Base-by-base conservation (phyloP, 371 early-diverging fungal species). In the Mucor plumbeus region DNA sequence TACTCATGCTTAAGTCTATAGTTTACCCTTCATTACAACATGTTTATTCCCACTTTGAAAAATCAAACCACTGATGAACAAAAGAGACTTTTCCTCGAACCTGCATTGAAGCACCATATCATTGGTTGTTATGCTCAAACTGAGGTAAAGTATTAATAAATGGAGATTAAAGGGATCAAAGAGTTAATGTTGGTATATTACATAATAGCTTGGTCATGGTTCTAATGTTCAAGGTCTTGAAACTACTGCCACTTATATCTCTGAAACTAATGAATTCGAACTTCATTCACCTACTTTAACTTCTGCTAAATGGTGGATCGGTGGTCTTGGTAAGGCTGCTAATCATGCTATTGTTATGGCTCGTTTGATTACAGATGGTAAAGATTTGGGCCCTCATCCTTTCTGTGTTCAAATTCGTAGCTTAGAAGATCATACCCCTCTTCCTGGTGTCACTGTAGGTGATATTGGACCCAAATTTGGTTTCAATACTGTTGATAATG, bases 401-500 rank as follows among this genome's bases (percentile, higher is more conserved):
- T 93, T 97, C 74, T 81, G 96, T 41, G 93, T 95, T 35, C 97
- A 89, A 21, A 83, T 96, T 36, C 93, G 97, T 44, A 88, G 88
- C 39, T 76, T 87, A 7, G 82, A 86, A 61, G 90, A 90, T 56
- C 95, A 95, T 72, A 81, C 76, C 14, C 87, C 88, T 50, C 70
- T 94, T 59, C 85, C 89, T 5, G 96, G 96, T 19, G 85, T 97
- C 44, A 88, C 90, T 3, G 91, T 96, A 54, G 94, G 91, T 61
- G 97, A 97, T 67, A 88, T 94, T 67, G 97, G 97, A 3, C 91
- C 95, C 35, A 96, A 96, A 79, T 88, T 93, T 36, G 96, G 97
- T 13, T 87, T 87, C 71, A 88, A 90, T 50, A 72, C 88, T 1
- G 85, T 92, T 70, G 96, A 96, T 78, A 95, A 94, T 70, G 96